A percentile compares a stretch with the other conserved stretches of the same genome.
These are phyloP conservation scores for Trematosphaeria pertusa DNA, from an alignment of 2,329 filamentous ascomycete genomes.

Conservation along the genomic window DNA sequence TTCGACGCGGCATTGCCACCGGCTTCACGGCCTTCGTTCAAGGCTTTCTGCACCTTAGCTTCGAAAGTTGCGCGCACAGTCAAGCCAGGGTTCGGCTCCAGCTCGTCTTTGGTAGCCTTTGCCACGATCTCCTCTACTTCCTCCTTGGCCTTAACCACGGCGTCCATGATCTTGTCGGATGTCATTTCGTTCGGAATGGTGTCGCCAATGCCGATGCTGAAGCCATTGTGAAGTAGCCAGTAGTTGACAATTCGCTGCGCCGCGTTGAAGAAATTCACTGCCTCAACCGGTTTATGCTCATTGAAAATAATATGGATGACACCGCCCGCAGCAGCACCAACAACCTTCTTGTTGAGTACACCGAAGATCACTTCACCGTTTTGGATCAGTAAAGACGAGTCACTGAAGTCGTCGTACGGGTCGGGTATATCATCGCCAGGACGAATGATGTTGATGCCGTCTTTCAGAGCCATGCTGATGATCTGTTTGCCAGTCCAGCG, in stretches of 20 bases:
- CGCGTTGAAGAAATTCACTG: slow-evolving; percentile 95
- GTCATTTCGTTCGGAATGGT: slow-evolving; percentile 90
- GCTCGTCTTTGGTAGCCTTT: slow-evolving; percentile 80
- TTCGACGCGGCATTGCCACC: slow-evolving; percentile 92
- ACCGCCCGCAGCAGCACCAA: slow-evolving; percentile 88
- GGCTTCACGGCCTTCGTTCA: slow-evolving; percentile 95
- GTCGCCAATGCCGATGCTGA: slow-evolving; percentile 98
- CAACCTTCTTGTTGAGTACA: slow-evolving; percentile 89
- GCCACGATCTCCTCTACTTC: slow-evolving; percentile 79
- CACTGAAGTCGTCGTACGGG: slow-evolving; percentile 68
- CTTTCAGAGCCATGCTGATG: slow-evolving; percentile 88
- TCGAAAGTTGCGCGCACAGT: slow-evolving; percentile 98
- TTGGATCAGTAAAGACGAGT: slow-evolving; percentile 82
- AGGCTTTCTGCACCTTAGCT: slow-evolving; percentile 90
- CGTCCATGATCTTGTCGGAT: slow-evolving; percentile 81
- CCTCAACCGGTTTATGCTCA: slow-evolving; percentile 82
- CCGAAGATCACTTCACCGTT: slow-evolving; percentile 90
- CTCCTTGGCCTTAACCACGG: slow-evolving; percentile 81
- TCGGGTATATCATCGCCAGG: slow-evolving; percentile 70
- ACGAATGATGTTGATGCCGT: slow-evolving; percentile 73
- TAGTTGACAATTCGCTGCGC: slow-evolving; percentile 95
- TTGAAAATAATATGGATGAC: slow-evolving; percentile 97
- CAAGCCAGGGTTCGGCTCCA: slow-evolving; percentile 97
- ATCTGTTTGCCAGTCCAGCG: slow-evolving; percentile 99
- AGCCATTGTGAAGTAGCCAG: slow-evolving; percentile 94